phyloP scores from a whole-genome alignment of 73 alveolate species.

The Paramecium primaurelia region DNA sequence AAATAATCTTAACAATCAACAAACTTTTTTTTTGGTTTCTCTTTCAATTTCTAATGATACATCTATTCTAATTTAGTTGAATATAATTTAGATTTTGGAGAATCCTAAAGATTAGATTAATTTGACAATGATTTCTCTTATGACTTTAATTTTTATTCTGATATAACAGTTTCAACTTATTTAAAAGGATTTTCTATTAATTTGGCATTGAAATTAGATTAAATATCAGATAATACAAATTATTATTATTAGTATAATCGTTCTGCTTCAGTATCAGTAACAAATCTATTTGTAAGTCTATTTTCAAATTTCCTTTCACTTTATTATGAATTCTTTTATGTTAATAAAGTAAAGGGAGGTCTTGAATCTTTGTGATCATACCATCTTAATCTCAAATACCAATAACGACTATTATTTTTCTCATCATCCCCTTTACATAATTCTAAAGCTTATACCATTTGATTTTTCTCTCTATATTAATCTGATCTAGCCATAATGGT shows the following conservation, averaged over 20 bases:
- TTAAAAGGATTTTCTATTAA: conserved; percentile 5
- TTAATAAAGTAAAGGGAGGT: conserved; percentile 18
- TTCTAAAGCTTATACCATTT: neutral
- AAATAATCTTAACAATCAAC: neutral
- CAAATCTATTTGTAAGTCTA: neutral
- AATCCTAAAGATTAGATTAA: neutral
- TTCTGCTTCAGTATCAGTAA: neutral
- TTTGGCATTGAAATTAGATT: conserved; percentile 18
- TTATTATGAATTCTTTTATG: neutral
- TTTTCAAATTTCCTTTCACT: neutral
- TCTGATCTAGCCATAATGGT: conserved; percentile 19
- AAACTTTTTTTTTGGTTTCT: neutral
- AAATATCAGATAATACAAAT: conserved; percentile 14
- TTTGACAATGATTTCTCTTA: neutral
- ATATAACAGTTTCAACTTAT: conserved; percentile 25
- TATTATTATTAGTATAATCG: neutral
- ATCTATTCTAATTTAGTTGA: neutral
- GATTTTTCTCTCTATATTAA: neutral
- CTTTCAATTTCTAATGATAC: neutral
- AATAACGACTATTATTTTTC: neutral
- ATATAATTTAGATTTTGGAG: neutral
- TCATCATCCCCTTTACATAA: conserved; percentile 18
- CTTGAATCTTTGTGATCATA: conserved; percentile 42
- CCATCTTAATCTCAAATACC: conserved; percentile 49
- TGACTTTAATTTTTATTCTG: neutral